A percentile compares a stretch with the other conserved stretches of the same genome.
phyloP scores from a whole-genome alignment of 805 yeast species.

The Teunomyces atbi region DNA sequence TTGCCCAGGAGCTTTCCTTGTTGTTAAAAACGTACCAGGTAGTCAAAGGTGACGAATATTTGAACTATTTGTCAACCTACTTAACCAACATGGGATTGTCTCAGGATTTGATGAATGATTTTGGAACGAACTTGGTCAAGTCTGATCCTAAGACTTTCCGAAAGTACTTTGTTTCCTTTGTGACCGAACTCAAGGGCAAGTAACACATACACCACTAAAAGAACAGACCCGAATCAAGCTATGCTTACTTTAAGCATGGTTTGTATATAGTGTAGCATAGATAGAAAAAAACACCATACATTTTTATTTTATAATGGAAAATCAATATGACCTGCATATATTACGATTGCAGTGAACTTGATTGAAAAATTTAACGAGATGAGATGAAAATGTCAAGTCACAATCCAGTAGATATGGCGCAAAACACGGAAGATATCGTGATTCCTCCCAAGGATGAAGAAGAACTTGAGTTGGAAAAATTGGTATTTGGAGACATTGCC shows the following conservation, averaged over 20 bases:
- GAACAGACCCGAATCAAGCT: neutral
- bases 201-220: constrained; percentile 7
- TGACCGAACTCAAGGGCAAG: constrained; percentile 31
- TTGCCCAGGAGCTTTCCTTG: constrained; percentile 72
- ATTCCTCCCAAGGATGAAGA: constrained; percentile 79
- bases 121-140: constrained; percentile 56
- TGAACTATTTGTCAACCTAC: constrained; percentile 49
- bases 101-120: constrained; percentile 54
- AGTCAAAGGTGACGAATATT: constrained; percentile 40
- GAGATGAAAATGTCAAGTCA: constrained; percentile 3
- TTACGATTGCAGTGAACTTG: neutral
- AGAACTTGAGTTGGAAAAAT: constrained; percentile 72
- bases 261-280: constrained; percentile 5
- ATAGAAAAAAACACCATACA: neutral
- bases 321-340: neutral
- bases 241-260: neutral
- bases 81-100: constrained; percentile 60
- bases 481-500: constrained; percentile 85
- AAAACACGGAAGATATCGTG: constrained; percentile 20
- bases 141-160: constrained; percentile 63
- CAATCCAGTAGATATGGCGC: constrained; percentile 9
- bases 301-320: neutral
- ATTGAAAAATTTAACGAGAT: constrained; percentile 5
- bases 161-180: constrained; percentile 58
- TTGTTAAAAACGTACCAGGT: constrained; percentile 62